Conservation (phyloP, 495 filamentous ascomycete species). For the Aspergillus ellipticus region DNA sequence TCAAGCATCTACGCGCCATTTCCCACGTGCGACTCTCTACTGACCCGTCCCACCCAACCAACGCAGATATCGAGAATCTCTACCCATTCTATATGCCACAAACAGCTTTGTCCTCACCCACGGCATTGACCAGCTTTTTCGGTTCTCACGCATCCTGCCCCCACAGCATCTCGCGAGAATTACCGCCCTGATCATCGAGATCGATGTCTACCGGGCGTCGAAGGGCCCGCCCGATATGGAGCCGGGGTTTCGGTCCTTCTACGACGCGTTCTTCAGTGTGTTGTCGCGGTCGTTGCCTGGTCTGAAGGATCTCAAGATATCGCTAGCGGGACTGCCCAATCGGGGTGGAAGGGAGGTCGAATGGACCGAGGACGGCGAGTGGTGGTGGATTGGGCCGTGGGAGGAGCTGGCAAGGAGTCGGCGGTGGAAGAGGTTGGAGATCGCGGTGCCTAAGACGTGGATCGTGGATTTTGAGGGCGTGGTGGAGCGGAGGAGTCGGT, state of each 20-base stretch:
- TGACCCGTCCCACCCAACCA: neutral
- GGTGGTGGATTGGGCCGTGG: slow-evolving; percentile 11
- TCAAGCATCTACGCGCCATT: neutral
- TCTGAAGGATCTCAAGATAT: slow-evolving; percentile 3
- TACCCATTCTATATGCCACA: slow-evolving; percentile 4
- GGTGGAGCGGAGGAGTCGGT: slow-evolving; percentile 2
- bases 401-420: slow-evolving; percentile 6
- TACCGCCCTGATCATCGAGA: slow-evolving; percentile 7
- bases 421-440: slow-evolving; percentile 8
- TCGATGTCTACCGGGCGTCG: slow-evolving; percentile 8
- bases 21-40: neutral
- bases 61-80: slow-evolving; percentile 4
- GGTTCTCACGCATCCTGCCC: slow-evolving; percentile 4
- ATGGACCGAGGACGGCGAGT: slow-evolving; percentile 6
- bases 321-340: slow-evolving; percentile 9
- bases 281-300: neutral
- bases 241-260: neutral
- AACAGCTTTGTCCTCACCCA: slow-evolving; percentile 13
- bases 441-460: slow-evolving; percentile 6
- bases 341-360: neutral
- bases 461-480: neutral
- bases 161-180: neutral
- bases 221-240: slow-evolving; percentile 8
- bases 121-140: slow-evolving; percentile 13
- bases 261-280: slow-evolving; percentile 2